phyloP scores from a whole-genome alignment of 345 rosid species.

The Hypericum perforatum region DNA sequence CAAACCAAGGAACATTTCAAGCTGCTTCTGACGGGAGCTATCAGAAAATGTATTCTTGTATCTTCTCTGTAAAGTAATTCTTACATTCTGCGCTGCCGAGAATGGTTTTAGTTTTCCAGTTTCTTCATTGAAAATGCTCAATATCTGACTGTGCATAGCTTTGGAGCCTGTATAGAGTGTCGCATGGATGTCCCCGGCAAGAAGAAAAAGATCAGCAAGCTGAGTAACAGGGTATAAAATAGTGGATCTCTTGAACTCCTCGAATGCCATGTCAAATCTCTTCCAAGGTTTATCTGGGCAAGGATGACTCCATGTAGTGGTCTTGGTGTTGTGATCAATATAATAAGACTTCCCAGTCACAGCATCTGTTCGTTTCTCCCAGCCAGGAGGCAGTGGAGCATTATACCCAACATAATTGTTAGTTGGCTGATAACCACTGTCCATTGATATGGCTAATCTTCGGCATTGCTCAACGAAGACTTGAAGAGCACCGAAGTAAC shows the following conservation, averaged over 20 bases:
- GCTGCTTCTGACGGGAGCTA: constrained; percentile 94
- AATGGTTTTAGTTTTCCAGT: constrained; percentile 80
- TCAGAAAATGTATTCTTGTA: constrained; percentile 83
- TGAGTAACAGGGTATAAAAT: constrained; percentile 76
- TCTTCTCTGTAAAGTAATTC: constrained; percentile 85
- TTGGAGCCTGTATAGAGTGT: constrained; percentile 98
- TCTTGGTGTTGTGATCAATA: constrained; percentile 89
- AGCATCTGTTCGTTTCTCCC: constrained; percentile 94
- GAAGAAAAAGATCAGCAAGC: constrained; percentile 89
- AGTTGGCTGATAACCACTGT: constrained; percentile 57
- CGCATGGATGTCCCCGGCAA: constrained; percentile 96
- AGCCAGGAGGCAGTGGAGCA: constrained; percentile 94
- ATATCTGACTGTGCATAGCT: constrained; percentile 99
- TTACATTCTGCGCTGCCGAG: constrained; percentile 86
- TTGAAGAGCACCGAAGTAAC: constrained; percentile 87
- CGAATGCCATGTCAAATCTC: constrained; percentile 90
- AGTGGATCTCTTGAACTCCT: constrained; percentile 80
- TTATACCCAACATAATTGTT: constrained; percentile 51
- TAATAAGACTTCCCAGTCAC: constrained; percentile 81
- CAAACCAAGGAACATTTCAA: constrained; percentile 93
- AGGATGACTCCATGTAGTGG: constrained; percentile 94
- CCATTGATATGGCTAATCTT: constrained; percentile 82
- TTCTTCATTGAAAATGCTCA: constrained; percentile 89
- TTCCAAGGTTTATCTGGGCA: constrained; percentile 99
- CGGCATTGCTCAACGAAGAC: constrained; percentile 93